Evolutionary conservation across 2,329 filamentous ascomycete genomes (phyloP), one percentile per base, ranked within the genome.

Genomic region (Laburnicola sp.): DNA sequence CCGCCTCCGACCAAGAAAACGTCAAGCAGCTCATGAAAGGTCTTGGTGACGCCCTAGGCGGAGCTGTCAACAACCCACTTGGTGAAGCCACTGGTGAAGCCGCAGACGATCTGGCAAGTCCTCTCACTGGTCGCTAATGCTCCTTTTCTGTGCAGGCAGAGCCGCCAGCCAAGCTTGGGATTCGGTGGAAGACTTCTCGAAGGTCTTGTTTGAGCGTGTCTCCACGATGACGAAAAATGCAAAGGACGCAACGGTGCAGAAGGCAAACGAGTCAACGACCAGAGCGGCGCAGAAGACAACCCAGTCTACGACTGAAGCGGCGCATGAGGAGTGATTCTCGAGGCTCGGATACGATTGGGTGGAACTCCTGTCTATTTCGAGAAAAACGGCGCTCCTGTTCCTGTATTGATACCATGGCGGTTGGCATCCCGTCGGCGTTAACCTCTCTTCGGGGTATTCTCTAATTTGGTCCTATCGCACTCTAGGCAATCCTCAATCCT

Each of bases 111-210:
- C 51, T 72, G 34, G 73, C 71, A 4, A 65, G 60, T 40, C 69
- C 69, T 2, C 58, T 74, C 53, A 73, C 71, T 52, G 71, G 71
- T 54, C 71, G 70, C 61, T 74, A 66, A 73, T 58, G 35, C 32
- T 47, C 39, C 46, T 47, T 53, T 38, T 45, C 36, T 42, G 23
- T 60, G 26, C 52, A 68, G 64, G 62, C 44, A 62, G 57, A 55
- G 59, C 53, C 28, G 61, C 58, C 23, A 64, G 51, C 43, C 59
- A 61, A 37, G 58, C 54, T n/a, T 65, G 58, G 61, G 58, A 61
- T 34, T 46, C 50, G 10, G 52, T 65, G 39, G 56, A 59, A 47
- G 53, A 55, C 30, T 59, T 50, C 37, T 60, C 62, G 7, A 60
- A 58, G 45, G 53, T 37, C 23, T 56, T 58, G 25, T 46, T 62